Base-by-base conservation (phyloP, 192 early-diverging fungal genomes). In the Coemansia sp. region DNA sequence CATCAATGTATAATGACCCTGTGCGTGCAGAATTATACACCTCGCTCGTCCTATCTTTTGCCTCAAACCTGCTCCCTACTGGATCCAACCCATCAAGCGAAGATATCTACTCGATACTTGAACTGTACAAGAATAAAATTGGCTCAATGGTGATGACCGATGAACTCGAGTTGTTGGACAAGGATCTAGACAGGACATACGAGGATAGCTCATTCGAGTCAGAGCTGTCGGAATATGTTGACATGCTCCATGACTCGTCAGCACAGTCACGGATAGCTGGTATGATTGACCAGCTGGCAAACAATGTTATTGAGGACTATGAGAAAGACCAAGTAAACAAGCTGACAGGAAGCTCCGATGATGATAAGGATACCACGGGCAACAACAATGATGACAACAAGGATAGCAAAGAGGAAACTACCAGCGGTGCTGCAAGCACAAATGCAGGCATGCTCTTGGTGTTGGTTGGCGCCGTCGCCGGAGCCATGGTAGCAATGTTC, bases 271-370 rank as follows among this genome's bases (percentile, higher is more conserved):
- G 56, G 7, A 10, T 57, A 10, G 45, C 16, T 23, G 25, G 11
- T 23, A 44, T 57, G 40, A 12, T 57, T 2, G 18, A 43, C 27
- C 28, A 28, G 22, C 12, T 57, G 40, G 21, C 45, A 11, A 16
- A 57, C 38, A 31, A 46, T 4, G 6, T 57, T 16, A 18, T 19
- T 0, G 47, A 29, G 5, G 31, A 64, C 4, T 44, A 54, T 10
- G 32, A 50, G 16, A 54, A 64, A 0, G 62, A n/a, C n/a, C n/a
- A n/a, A 9, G 62, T 56, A 0, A 54, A 45, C 0, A 38, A 56
- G 6, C 54, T 45, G n/a, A 64, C 62, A 9, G 54, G 24, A 23
- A 9, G 4, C 12, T 29, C 47, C 35, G 14, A 51, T 9, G 54
- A n/a, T 29, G 31, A 29, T 9, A 54, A 2, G 10, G 31, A 19